Evolutionary conservation across 257 asterid species (phyloP).

Genomic region (Forsythia suspensa): DNA sequence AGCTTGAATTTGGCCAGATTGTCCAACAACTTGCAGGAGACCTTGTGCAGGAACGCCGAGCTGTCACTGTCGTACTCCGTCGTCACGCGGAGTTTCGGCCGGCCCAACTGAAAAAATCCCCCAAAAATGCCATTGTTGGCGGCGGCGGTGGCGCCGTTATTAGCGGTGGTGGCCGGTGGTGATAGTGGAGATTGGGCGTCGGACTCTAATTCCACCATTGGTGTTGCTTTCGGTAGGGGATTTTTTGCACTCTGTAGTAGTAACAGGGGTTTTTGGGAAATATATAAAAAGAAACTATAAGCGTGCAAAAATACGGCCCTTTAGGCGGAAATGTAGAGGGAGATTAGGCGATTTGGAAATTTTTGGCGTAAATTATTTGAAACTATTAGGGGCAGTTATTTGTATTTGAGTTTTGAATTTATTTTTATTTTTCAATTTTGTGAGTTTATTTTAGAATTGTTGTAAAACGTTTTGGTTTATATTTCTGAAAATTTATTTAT

Average conservation of each 20-base stretch:
- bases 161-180: slow-evolving; percentile 15
- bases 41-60: slow-evolving; percentile 68
- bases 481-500: too few species aligned
- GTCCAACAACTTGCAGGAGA: slow-evolving; percentile 74
- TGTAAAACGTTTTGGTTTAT: too few species aligned
- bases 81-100: slow-evolving; percentile 83
- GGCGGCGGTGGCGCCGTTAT: slow-evolving; percentile 19
- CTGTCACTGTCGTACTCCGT: slow-evolving; percentile 90
- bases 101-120: slow-evolving; percentile 26
- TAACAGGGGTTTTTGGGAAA: background rate
- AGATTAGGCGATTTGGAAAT: background rate
- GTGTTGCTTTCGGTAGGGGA: background rate
- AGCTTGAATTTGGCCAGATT: slow-evolving; percentile 69
- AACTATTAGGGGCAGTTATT: too few species aligned
- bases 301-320: slow-evolving; percentile 1
- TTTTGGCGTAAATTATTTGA: too few species aligned
- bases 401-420: too few species aligned
- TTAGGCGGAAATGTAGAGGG: slow-evolving; percentile 35
- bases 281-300: slow-evolving; percentile 13
- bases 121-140: slow-evolving; percentile 4
- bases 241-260: background rate
- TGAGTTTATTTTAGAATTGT: too few species aligned
- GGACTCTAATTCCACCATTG: slow-evolving; percentile 37
- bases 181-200: slow-evolving; percentile 20
- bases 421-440: too few species aligned